Base-by-base conservation (phyloP, 345 rosid species). In the Microcos paniculata region DNA sequence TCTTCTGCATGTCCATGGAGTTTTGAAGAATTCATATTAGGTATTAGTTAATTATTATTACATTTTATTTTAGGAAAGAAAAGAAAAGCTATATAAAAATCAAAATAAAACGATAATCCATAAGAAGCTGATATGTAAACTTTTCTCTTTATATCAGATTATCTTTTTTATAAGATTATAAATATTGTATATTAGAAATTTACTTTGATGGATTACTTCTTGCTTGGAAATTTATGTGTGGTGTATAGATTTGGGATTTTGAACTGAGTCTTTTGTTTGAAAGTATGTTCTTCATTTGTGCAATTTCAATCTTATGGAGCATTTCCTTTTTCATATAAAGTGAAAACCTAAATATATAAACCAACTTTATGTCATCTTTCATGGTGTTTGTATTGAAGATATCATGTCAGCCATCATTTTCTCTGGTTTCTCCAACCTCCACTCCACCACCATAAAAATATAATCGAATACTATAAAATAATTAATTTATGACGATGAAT, bases 351-450 rank as follows among this genome's bases (percentile, higher is more conserved):
- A 3, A 35, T 35, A 35, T 1, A 28, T 14, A 30, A 59, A 15
- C 64, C 40, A 30, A 59, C 40, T 59, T 59, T 15, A 61, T 31
- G 65, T 61, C 65, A 31, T 16, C 2, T 61, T 30, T 61, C 65
- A 30, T 31, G 0, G 65, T 61, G 65, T 61, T 30, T 31, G 65
- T 30, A 16, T 30, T 30, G 65, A 61, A 61, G 65, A 15, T 15
- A 30, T 61, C 42, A 61, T 61, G 62, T 31, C 65, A 59, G 38
- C 40, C 64, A 59, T 59, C 40, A 59, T 59, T 59, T 59, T 59
- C n/a, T 15, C 40, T 30, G 12, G 42, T 61, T 61, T 61, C 42
- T 30, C 21, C 64, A 28, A 15, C 55, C 55, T 51, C 55, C 40
- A 59, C 64, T 30, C 64, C 65, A 15, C 65, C 65, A 61, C 64